phyloP scores from a whole-genome alignment of 2,329 filamentous ascomycete genomes.

The Aspergillus puulaauensis region DNA sequence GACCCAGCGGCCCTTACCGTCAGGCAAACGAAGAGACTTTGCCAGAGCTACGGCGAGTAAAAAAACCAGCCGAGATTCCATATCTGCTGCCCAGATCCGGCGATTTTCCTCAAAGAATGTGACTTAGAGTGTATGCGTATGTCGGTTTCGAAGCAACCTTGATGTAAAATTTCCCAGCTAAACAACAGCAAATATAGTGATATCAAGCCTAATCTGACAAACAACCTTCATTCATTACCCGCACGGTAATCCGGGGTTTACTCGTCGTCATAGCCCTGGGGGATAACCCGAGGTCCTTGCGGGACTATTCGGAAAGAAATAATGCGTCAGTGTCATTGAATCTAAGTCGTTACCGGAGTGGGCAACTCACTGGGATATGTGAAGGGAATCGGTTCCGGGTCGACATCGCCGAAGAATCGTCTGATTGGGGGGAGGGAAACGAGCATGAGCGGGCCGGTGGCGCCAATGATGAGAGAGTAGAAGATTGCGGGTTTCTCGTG shows the following conservation, averaged over 20 bases:
- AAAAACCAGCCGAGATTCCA: not conserved
- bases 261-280: slow-evolving; percentile 49
- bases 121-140: not conserved
- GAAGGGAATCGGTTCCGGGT: slow-evolving; percentile 71
- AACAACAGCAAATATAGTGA: slow-evolving; percentile 16
- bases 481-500: slow-evolving; percentile 89
- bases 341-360: not conserved
- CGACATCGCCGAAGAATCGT: slow-evolving; percentile 69
- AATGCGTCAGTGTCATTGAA: not conserved
- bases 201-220: slow-evolving; percentile 14
- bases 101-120: not conserved
- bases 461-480: slow-evolving; percentile 77
- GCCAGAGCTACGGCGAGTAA: not conserved
- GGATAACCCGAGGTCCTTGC: slow-evolving; percentile 45
- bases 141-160: not conserved
- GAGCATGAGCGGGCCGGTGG: slow-evolving; percentile 68
- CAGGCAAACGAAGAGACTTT: not conserved
- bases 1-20: not conserved
- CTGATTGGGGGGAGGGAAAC: slow-evolving; percentile 73
- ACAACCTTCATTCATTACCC: slow-evolving; percentile 12
- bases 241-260: slow-evolving; percentile 17
- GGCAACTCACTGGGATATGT: slow-evolving; percentile 83
- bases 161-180: slow-evolving; percentile 16
- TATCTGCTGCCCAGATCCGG: not conserved
- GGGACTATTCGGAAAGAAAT: slow-evolving; percentile 36